These are phyloP conservation scores for Ascomycota sp. DNA, from an alignment of 2,329 filamentous ascomycete genomes.

Conservation along the genomic window DNA sequence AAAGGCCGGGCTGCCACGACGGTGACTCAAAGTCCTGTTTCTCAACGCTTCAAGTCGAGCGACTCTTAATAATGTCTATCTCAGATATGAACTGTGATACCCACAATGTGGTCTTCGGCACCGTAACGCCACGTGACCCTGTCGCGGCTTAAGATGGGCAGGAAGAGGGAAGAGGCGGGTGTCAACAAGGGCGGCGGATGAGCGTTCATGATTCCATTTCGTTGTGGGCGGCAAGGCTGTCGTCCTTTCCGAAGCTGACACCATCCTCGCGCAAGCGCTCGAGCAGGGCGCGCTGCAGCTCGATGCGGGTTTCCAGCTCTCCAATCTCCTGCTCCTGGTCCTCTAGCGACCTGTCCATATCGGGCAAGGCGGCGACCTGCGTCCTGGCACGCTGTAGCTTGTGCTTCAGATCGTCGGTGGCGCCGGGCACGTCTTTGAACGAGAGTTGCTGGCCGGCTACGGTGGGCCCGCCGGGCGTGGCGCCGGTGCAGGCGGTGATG, in stretches of 20 bases:
- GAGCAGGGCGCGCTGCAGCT: slow-evolving; percentile 38
- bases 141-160: too few relatives aligned
- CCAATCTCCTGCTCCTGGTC: slow-evolving; percentile 55
- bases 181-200: too few relatives aligned
- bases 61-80: too few relatives aligned
- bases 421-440: slow-evolving; percentile 58
- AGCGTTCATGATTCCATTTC: slow-evolving; percentile 14
- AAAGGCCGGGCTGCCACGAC: slow-evolving; percentile 20
- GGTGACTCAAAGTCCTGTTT: not conserved
- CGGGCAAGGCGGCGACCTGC: slow-evolving; percentile 44
- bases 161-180: too few relatives aligned
- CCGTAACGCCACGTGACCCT: too few relatives aligned
- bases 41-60: too few relatives aligned
- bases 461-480: slow-evolving; percentile 14
- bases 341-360: slow-evolving; percentile 43
- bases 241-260: slow-evolving; percentile 13
- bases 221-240: slow-evolving; percentile 19
- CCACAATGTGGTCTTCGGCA: too few relatives aligned
- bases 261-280: slow-evolving; percentile 28
- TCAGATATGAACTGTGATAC: too few relatives aligned
- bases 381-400: slow-evolving; percentile 61
- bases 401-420: slow-evolving; percentile 61
- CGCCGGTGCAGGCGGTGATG: slow-evolving; percentile 17
- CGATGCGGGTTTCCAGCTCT: slow-evolving; percentile 43
- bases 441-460: slow-evolving; percentile 18